A percentile compares a stretch with the other conserved stretches of the same genome.
Evolutionary conservation across 1,139 yeast genomes (phyloP).

Genomic region (Yarrowia galli): DNA sequence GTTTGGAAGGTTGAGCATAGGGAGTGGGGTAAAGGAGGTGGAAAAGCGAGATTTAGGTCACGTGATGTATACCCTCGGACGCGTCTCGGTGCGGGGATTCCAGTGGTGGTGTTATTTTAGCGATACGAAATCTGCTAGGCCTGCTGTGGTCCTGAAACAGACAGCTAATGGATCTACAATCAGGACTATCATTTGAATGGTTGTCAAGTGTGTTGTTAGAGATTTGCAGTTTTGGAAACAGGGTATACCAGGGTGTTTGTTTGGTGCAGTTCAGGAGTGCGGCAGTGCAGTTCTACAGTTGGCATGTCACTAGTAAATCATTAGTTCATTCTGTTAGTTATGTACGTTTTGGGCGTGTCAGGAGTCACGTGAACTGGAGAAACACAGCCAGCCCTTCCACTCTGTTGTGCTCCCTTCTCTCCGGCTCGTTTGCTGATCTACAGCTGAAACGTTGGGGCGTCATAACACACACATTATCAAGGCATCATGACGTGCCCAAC

Average conservation of each 20-base stretch:
- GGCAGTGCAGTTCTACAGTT: background rate
- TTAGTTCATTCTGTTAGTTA: too few relatives aligned
- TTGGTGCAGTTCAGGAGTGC: background rate
- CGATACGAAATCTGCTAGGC: background rate
- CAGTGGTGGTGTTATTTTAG: background rate
- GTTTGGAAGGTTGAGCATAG: slow-evolving; percentile 2
- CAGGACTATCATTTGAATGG: background rate
- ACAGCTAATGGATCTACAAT: background rate
- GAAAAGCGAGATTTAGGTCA: background rate
- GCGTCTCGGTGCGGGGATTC: background rate
- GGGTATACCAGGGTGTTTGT: background rate
- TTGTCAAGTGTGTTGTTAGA: too few relatives aligned
- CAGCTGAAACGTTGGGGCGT: background rate
- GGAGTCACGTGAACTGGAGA: too few relatives aligned
- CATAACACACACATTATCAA: slow-evolving; percentile 24
- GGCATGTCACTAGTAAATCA: too few relatives aligned
- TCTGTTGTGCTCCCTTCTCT: too few relatives aligned
- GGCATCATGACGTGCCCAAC: slow-evolving; percentile 20
- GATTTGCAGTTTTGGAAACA: background rate
- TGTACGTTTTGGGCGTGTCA: too few relatives aligned
- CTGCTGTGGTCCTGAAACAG: background rate
- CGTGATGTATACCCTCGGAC: background rate
- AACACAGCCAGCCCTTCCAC: too few relatives aligned
- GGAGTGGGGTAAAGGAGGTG: background rate
- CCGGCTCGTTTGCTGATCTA: background rate